Evolutionary conservation across 1,139 yeast species (phyloP).

Genomic region (Zygoascus meyerae): DNA sequence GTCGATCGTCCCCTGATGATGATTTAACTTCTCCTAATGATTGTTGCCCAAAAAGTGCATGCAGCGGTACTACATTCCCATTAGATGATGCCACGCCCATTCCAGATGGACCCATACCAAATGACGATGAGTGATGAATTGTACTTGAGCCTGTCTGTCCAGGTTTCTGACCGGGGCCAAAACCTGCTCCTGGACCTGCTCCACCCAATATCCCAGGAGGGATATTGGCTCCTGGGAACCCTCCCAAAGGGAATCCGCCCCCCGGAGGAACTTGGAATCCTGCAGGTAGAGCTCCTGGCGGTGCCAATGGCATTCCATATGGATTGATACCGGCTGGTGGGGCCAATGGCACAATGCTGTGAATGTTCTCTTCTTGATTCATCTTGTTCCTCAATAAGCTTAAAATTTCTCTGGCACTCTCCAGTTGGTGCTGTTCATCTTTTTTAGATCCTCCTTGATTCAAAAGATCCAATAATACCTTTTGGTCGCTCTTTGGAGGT

Average conservation of each 20-base stretch:
- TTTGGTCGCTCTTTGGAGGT: conserved; percentile 20
- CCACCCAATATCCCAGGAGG: no score
- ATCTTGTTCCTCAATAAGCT: conserved; percentile 27
- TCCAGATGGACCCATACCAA: no score
- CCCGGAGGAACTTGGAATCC: background rate
- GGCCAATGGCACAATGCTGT: conserved; percentile 11
- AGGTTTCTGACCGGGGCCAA: no score
- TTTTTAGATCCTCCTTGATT: conserved; percentile 18
- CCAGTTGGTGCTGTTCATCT: conserved; percentile 23
- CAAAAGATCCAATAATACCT: conserved; percentile 28
- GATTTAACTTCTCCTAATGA: conserved; percentile 6
- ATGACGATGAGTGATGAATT: no score
- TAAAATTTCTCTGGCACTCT: conserved; percentile 31
- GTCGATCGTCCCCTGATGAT: conserved; percentile 1
- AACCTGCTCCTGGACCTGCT: no score
- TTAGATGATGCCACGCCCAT: conserved; percentile 8
- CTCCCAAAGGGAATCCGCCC: no score
- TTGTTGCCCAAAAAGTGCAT: conserved; percentile 16
- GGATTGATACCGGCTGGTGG: conserved; percentile 15
- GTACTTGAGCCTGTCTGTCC: no score
- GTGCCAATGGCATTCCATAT: conserved; percentile 6
- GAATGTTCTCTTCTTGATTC: conserved; percentile 14
- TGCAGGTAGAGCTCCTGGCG: conserved; percentile 3
- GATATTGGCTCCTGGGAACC: no score
- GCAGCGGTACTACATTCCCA: conserved; percentile 21